Evolutionary conservation across 306 rosid genomes (phyloP), one percentile per base, ranked within the genome.

Genomic region (Senna tora): DNA sequence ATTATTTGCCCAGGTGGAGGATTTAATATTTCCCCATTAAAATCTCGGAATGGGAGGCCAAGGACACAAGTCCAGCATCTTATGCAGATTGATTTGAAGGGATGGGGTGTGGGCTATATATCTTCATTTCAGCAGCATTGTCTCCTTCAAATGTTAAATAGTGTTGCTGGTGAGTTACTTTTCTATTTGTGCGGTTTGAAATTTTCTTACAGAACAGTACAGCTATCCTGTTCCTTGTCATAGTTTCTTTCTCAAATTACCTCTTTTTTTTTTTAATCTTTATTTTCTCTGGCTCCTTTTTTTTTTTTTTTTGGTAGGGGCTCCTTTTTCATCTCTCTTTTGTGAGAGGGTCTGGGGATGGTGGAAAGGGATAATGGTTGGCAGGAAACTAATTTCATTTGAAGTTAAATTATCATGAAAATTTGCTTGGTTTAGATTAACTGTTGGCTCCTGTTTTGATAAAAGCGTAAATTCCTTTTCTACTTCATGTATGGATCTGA

Each of bases 61-160:
- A 89, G 99, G 86, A 80, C 97, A 54, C 99, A 94, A 79, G 99
- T 94, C 67, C 99, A 94, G 87, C 97, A 94, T 86, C 96, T 94
- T 77, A 91, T 91, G 86, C 99, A 94, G 88, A 89, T 94, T 82
- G 99, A 94, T 81, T 80, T 94, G 75, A 94, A 94, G 86, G 99
- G 99, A 62, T 94, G 99, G 99, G 99, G 95, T 64, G 97, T 80
- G 67, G 96, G 99, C 77, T 94, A 94, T 72, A 15, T 88, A 9
- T 76, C 97, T 69, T 89, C 96, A 51, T 94, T 91, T 82, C 99
- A 91, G 90, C 99, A 91, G 83, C 91, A 94, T 86, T 94, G 99
- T 83, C 92, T 94, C 56, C 96, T 91, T 61, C 99, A 94, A 82
- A 82, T 94, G 86, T 77, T 94, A 83, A 94, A 94, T 82, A 89